Evolutionary conservation across 1,139 yeast species (phyloP), one percentile per base, ranked within the genome.

Genomic region (Scheffersomyces cryptocercus): DNA sequence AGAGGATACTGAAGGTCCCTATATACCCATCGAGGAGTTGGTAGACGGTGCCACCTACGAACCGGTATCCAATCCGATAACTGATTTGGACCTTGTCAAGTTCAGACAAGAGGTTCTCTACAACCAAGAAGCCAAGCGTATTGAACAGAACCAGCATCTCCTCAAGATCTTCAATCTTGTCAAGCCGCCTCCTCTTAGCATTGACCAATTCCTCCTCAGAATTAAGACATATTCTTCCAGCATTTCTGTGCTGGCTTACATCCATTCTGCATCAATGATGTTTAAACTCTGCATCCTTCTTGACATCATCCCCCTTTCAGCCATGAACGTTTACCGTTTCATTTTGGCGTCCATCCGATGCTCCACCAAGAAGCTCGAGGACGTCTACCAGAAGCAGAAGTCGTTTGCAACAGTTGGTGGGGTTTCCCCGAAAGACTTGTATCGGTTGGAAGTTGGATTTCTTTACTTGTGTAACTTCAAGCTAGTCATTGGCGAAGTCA

Each of bases 361-460:
- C 47, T 73, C 70, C 61, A 70, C 75, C 5, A 74, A 74, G 53
- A 64, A 61, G 20, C 52, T 73, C 38, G 79, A 74, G 48, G 79
- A 74, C 47, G 56, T 73, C 11, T 68, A 70, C 50, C 79, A 74
- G 48, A 71, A 68, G 44, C 79, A 74, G 45, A 64, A 64, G 45
- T 53, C 67, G 11, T 74, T 70, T 53, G 75, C 77, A 3, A 68
- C 74, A 1, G 78, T 74, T 2, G 78, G 75, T 3, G 79, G 79
- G 0, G 74, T 73, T 3, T 64, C 66, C 29, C 55, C 57, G 10
- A 62, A 62, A 36, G 79, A 74, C 42, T 62, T 74, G 42, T 64
- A 60, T 42, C 67, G 62, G 43, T 62, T 73, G 28, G 79, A 74
- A 52, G 67, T 73, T 39, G 69, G 72, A 11, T 72, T 73, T 41